Evolutionary conservation across 306 rosid genomes (phyloP).

Genomic region (Boehmeria nivea): DNA sequence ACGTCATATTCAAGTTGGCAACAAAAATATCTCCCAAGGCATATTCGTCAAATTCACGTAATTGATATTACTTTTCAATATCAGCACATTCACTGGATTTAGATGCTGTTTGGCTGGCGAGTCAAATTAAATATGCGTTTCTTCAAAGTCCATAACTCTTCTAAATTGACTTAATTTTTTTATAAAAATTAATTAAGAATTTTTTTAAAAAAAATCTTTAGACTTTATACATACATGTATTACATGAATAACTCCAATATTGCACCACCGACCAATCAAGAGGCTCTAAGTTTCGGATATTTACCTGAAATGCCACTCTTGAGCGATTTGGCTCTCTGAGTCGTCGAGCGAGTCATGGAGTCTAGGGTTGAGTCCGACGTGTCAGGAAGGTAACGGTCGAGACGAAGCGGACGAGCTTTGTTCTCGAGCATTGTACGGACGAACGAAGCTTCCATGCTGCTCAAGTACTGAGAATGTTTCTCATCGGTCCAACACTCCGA

Average conservation of each 20-base stretch:
- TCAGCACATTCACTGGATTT: background rate
- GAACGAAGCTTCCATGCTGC: slow-evolving; percentile 74
- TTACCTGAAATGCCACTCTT: slow-evolving; percentile 42
- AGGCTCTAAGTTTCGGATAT: background rate
- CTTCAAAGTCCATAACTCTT: background rate
- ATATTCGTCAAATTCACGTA: slow-evolving; percentile 18
- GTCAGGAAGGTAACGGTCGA: slow-evolving; percentile 60
- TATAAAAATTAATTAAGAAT: background rate
- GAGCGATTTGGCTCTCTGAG: slow-evolving; percentile 15
- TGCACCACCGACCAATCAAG: too few relatives aligned
- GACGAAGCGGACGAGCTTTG: slow-evolving; percentile 26
- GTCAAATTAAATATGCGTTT: slow-evolving; percentile 8
- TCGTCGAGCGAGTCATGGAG: slow-evolving; percentile 9
- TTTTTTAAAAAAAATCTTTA: background rate
- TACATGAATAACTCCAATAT: too few relatives aligned
- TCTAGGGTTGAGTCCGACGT: slow-evolving; percentile 65
- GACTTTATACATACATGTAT: background rate
- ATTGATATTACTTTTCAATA: background rate
- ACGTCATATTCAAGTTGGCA: background rate
- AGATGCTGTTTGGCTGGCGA: background rate
- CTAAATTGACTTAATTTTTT: background rate
- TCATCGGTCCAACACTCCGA: slow-evolving; percentile 60
- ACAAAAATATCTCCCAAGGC: slow-evolving; percentile 36
- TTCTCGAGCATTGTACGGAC: slow-evolving; percentile 56
- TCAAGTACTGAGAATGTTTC: slow-evolving; percentile 63